Conservation (phyloP, 148 eudicot species). For the Simmondsia chinensis region DNA sequence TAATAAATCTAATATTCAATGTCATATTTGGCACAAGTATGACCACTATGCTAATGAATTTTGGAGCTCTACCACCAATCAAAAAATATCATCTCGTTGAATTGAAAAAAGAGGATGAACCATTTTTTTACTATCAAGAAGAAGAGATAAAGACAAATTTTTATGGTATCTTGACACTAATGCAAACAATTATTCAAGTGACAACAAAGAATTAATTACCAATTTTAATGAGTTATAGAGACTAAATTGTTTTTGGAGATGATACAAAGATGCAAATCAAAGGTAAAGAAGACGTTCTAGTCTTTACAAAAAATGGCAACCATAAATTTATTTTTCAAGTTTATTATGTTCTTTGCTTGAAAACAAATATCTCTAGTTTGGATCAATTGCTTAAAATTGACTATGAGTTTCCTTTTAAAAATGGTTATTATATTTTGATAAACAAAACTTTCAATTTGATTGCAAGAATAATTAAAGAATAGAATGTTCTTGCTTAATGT, state of each 20-base stretch:
- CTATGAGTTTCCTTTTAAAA: background rate
- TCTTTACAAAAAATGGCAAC: background rate
- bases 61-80: background rate
- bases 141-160: background rate
- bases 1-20: constrained; percentile 2
- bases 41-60: constrained; percentile 5
- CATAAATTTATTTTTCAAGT: background rate
- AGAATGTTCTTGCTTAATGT: too few relatives aligned
- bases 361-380: background rate
- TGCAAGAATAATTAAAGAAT: too few relatives aligned
- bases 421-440: too few relatives aligned
- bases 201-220: background rate
- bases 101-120: background rate
- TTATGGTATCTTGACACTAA: background rate
- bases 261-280: background rate
- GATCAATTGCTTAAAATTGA: background rate
- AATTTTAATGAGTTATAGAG: background rate
- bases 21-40: background rate
- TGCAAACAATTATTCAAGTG: background rate
- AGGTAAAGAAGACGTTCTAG: background rate
- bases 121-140: background rate
- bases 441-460: too few relatives aligned
- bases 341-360: background rate
- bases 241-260: background rate
- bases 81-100: constrained; percentile 1